phyloP scores from a whole-genome alignment of 805 yeast species.

The Lachancea sp. region DNA sequence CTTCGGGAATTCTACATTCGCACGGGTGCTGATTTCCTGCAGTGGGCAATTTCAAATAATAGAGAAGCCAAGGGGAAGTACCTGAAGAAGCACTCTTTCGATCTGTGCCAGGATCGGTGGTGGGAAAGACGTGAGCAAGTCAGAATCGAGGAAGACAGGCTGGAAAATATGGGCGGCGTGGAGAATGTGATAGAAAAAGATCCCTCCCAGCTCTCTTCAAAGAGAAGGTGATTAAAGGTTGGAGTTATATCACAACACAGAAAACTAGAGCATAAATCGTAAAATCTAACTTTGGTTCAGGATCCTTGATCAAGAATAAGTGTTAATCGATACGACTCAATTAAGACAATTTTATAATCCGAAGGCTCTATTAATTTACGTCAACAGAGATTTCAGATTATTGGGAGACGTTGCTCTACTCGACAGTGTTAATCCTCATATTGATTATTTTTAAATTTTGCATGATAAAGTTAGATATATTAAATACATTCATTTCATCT shows the following conservation, averaged over 20 bases:
- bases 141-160: conserved; percentile 77
- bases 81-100: conserved; percentile 82
- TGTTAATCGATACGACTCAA: background rate
- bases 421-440: too few relatives aligned
- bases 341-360: too few relatives aligned
- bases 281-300: too few relatives aligned
- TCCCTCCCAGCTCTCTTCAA: conserved; percentile 38
- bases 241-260: background rate
- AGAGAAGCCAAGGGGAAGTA: conserved; percentile 84
- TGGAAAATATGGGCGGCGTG: conserved; percentile 88
- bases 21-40: conserved; percentile 78
- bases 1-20: conserved; percentile 79
- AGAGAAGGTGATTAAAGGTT: conserved; percentile 51
- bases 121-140: conserved; percentile 97
- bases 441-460: background rate
- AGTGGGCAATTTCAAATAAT: conserved; percentile 88
- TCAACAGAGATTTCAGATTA: too few relatives aligned
- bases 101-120: conserved; percentile 89
- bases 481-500: too few relatives aligned
- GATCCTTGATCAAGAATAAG: background rate
- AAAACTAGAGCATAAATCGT: background rate
- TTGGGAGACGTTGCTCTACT: too few relatives aligned
- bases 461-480: too few relatives aligned
- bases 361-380: too few relatives aligned
- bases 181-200: conserved; percentile 81